These are phyloP conservation scores for Piper longum DNA, from an alignment of 164 flowering plant genomes.

Conservation along the genomic window DNA sequence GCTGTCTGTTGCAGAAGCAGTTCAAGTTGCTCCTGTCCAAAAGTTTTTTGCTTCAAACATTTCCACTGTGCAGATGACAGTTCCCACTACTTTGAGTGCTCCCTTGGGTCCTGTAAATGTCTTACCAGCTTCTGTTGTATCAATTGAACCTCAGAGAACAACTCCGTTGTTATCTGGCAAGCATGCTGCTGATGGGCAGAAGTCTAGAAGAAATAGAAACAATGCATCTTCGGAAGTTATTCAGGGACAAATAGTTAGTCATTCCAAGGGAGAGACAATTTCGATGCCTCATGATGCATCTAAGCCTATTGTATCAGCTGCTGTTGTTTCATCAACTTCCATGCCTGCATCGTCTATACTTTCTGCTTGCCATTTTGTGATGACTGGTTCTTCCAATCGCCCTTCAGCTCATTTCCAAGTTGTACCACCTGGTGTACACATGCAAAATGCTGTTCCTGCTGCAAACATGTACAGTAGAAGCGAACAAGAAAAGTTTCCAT, in stretches of 20 bases:
- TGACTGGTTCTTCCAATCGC: constrained; percentile 16
- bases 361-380: constrained; percentile 10
- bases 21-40: constrained; percentile 41
- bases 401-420: constrained; percentile 16
- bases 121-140: constrained; percentile 23
- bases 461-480: constrained; percentile 42
- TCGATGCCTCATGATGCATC: constrained; percentile 11
- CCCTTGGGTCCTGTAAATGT: constrained; percentile 21
- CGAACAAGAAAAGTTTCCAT: constrained; percentile 63
- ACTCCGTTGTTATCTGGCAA: constrained; percentile 17
- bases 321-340: constrained; percentile 20
- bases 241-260: constrained; percentile 19
- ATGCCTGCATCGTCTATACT: constrained; percentile 11
- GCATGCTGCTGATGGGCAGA: constrained; percentile 29
- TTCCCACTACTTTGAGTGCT: constrained; percentile 23
- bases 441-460: constrained; percentile 22
- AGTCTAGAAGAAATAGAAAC: constrained; percentile 67
- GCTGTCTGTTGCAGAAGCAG: constrained; percentile 41
- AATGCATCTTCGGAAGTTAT: constrained; percentile 23
- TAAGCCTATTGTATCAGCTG: constrained; percentile 21
- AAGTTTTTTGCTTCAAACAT: constrained; percentile 30
- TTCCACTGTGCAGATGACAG: constrained; percentile 23
- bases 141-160: constrained; percentile 22
- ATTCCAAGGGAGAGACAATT: constrained; percentile 20
- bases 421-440: constrained; percentile 14